phyloP scores from a whole-genome alignment of 2,329 filamentous ascomycete species.

The Lachnellula occidentalis region DNA sequence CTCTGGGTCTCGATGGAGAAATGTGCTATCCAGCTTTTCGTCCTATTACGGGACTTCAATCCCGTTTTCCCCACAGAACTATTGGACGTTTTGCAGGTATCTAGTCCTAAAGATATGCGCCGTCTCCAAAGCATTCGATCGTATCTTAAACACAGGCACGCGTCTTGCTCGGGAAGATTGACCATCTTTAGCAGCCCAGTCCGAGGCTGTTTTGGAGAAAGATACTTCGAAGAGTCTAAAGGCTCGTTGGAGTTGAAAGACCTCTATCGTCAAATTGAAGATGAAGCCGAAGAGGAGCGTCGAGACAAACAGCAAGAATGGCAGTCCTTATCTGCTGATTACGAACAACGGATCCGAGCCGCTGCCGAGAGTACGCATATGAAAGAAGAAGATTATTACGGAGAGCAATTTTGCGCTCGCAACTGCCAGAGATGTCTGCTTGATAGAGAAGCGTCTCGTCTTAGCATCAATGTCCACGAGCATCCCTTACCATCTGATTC shows the following conservation, averaged over 20 bases:
- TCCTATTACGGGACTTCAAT: slow-evolving; percentile 45
- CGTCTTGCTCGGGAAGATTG: slow-evolving; percentile 14
- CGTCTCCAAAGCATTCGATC: slow-evolving; percentile 45
- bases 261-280: slow-evolving; percentile 34
- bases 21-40: slow-evolving; percentile 35
- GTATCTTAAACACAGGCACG: slow-evolving; percentile 40
- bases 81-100: slow-evolving; percentile 51
- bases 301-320: slow-evolving; percentile 30
- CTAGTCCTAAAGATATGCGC: slow-evolving; percentile 40
- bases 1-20: slow-evolving; percentile 54
- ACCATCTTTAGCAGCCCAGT: slow-evolving; percentile 44
- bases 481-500: slow-evolving; percentile 40
- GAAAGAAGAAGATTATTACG: neutral
- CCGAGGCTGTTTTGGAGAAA: slow-evolving; percentile 31
- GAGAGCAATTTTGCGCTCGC: slow-evolving; percentile 17
- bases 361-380: neutral
- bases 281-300: slow-evolving; percentile 36
- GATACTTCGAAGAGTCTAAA: slow-evolving; percentile 30
- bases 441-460: slow-evolving; percentile 30
- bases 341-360: neutral
- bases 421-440: slow-evolving; percentile 42
- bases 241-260: slow-evolving; percentile 18
- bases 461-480: slow-evolving; percentile 45
- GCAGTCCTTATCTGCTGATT: slow-evolving; percentile 17
- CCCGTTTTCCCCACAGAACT: slow-evolving; percentile 45